Conservation (phyloP, 306 rosid genomes). For the Sicyos edulis region DNA sequence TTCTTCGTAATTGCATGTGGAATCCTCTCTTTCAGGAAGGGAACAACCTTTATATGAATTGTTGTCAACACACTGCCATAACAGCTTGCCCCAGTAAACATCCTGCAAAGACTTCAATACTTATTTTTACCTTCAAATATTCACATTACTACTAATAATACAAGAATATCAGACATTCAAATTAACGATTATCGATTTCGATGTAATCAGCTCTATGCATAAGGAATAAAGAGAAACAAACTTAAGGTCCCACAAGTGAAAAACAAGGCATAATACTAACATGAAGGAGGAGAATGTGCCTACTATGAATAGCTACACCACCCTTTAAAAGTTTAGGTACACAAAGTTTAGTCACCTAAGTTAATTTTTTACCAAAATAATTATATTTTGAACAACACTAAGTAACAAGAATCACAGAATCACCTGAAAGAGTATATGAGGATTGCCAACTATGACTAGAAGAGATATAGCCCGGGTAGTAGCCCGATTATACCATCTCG, state of each 20-base stretch:
- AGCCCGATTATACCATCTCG: conserved; percentile 81
- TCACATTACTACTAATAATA: neutral
- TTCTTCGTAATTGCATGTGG: too few relatives aligned
- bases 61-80: conserved; percentile 76
- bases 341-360: neutral
- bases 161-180: neutral
- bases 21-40: conserved; percentile 63
- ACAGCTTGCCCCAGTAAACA: conserved; percentile 60
- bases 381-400: too few relatives aligned
- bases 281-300: neutral
- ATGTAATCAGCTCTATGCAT: too few relatives aligned
- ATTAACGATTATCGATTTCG: too few relatives aligned
- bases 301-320: neutral
- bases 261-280: neutral
- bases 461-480: conserved; percentile 80
- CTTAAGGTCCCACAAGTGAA: neutral
- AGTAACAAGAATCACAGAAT: neutral
- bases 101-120: conserved; percentile 47
- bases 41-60: conserved; percentile 64
- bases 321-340: neutral
- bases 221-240: neutral
- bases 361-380: too few relatives aligned
- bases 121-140: neutral
- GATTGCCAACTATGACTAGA: conserved; percentile 80
- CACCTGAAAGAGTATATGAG: conserved; percentile 75